Percentiles rank a stretch among this genome's conserved stretches.
phyloP scores from a whole-genome alignment of 2,329 filamentous ascomycete genomes.

The Lizonia empirigonia region DNA sequence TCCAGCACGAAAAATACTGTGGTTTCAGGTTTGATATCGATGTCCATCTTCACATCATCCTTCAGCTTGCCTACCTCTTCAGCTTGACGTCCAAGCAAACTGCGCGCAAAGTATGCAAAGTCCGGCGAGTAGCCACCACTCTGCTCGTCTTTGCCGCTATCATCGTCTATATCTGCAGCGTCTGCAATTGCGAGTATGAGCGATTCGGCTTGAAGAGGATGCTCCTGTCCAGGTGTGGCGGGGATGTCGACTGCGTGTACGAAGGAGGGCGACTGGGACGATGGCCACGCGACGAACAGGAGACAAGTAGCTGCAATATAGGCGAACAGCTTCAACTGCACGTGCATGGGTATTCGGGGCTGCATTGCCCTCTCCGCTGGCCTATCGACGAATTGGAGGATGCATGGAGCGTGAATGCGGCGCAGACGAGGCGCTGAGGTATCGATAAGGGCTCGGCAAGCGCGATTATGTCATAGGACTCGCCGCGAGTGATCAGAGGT shows the following conservation, averaged over 20 bases:
- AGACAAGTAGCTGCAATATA: constrained; percentile 67
- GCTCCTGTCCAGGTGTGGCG: constrained; percentile 15
- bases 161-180: constrained; percentile 46
- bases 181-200: constrained; percentile 52
- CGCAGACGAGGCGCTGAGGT: constrained; percentile 25
- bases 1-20: constrained; percentile 70
- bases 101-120: constrained; percentile 66
- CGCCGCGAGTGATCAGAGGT: background rate
- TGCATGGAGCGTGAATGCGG: constrained; percentile 23
- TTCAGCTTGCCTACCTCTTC: constrained; percentile 56
- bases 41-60: constrained; percentile 68
- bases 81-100: constrained; percentile 65
- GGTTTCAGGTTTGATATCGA: constrained; percentile 67
- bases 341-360: constrained; percentile 63
- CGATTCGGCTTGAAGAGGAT: constrained; percentile 16
- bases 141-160: constrained; percentile 39
- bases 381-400: constrained; percentile 25
- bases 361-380: constrained; percentile 45
- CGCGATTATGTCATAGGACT: constrained; percentile 11
- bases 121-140: constrained; percentile 61
- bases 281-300: constrained; percentile 65
- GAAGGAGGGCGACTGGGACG: constrained; percentile 60
- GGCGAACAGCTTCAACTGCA: constrained; percentile 74
- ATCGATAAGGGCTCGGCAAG: constrained; percentile 11
- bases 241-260: constrained; percentile 66